phyloP scores from a whole-genome alignment of 768 basidiomycete genomes.

The Podaxis mareebaensis region DNA sequence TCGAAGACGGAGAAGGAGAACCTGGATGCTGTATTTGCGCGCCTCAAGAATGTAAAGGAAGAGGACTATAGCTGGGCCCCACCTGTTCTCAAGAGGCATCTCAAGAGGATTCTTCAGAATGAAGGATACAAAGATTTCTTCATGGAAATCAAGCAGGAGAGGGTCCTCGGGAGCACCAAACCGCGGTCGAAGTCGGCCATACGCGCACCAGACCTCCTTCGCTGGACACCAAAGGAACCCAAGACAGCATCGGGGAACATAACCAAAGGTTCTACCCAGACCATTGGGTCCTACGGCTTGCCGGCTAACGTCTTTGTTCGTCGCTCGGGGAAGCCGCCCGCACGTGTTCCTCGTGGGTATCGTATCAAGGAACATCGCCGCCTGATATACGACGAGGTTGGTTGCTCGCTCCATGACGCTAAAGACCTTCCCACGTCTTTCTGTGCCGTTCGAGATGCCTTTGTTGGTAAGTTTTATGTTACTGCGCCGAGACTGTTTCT shows the following conservation, averaged over 20 bases:
- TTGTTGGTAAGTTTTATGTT: background rate
- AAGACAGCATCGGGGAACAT: background rate
- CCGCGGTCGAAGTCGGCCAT: background rate
- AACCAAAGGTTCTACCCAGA: background rate
- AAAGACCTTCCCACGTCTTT: conserved; percentile 20
- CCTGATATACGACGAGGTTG: background rate
- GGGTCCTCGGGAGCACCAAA: background rate
- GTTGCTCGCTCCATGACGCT: conserved; percentile 26
- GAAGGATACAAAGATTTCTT: background rate
- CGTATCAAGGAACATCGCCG: background rate
- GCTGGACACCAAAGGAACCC: background rate
- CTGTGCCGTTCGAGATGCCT: background rate
- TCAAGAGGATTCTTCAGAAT: background rate
- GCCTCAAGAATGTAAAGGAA: conserved; percentile 2
- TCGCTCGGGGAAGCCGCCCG: background rate
- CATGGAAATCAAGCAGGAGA: background rate
- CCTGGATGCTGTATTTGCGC: conserved; percentile 17
- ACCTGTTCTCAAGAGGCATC: background rate
- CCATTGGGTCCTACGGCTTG: background rate
- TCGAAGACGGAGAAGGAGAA: conserved; percentile 18
- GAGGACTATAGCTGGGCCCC: background rate
- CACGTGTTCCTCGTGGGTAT: background rate
- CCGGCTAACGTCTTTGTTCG: background rate
- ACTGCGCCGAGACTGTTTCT: background rate
- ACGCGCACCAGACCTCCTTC: background rate